Base-by-base conservation (phyloP, 495 filamentous ascomycete species). In the Penicillium cosmopolitanum region DNA sequence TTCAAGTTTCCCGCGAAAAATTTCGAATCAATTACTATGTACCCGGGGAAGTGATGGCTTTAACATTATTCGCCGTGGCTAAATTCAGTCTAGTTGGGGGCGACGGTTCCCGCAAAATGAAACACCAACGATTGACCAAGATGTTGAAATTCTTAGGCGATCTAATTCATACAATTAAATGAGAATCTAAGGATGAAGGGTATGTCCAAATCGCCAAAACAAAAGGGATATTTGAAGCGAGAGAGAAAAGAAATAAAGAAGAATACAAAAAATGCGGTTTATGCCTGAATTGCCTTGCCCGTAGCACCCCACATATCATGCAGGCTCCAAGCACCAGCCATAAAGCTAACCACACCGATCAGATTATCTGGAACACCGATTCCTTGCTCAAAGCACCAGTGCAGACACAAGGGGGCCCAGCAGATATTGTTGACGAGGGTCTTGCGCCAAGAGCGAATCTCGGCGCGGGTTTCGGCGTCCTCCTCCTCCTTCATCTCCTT, bases 301-400 rank as follows among this genome's bases (percentile, higher is more conserved):
- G 73, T 78, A 13, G 64, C 71, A 10, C 58, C 64, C 77, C 78
- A 79, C 9, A 64, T 15, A 54, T 79, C 77, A 48, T 61, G 66
- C 31, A 77, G 56, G 11, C 66, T 68, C 78, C 78, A 79, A 53
- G 68, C 70, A 11, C 72, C 77, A 18, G 77, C 87, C 60, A 85
- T 71, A 60, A 96, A 82, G 70, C 87, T 86, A 55, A 89, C 77
- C 18, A 87, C 66, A 0, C 89, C 89, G 0, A 85, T 87, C 42
- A 93, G 71, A 53, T 72, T 82, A 13, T 86, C 90, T 31, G 93
- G 76, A 53, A 86, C 68, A 0, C 87, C 90, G 36, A 96, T 65
- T 0, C 92, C 92, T 56, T 85, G 76, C 71, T 91, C 88, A 16
- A 87, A 66, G 66, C 90, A 89, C 90, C 90, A 97, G 77, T 97